Percentiles rank a stretch among this genome's conserved stretches.
These are phyloP conservation scores for Exophiala sp. DNA, from an alignment of 2,329 filamentous ascomycete genomes.

Conservation along the genomic window DNA sequence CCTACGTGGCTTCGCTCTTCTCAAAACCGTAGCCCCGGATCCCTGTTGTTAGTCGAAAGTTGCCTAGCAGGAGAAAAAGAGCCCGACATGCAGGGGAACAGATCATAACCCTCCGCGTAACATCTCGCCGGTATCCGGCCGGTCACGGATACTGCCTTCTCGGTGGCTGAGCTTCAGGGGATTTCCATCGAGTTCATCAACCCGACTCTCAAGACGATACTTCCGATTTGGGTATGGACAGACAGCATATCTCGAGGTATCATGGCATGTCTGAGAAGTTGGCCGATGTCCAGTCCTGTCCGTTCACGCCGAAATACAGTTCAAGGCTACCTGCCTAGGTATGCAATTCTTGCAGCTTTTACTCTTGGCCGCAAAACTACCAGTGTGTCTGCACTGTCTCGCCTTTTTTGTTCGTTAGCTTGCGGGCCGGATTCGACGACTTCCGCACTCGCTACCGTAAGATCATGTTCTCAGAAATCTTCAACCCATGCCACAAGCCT, in stretches of 20 bases:
- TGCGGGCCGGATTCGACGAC: neutral
- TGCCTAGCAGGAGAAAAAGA: neutral
- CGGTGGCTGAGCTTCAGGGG: neutral
- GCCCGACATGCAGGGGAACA: conserved; percentile 8
- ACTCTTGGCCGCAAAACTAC: too few relatives aligned
- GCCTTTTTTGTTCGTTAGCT: neutral
- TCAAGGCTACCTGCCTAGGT: too few relatives aligned
- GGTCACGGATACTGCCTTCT: neutral
- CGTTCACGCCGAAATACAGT: too few relatives aligned
- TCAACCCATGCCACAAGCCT: neutral
- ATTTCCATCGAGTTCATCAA: neutral
- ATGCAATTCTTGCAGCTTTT: too few relatives aligned
- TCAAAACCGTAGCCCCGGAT: neutral
- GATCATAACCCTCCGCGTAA: neutral
- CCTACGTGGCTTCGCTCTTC: conserved; percentile 1
- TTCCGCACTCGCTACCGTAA: neutral
- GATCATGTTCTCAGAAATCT: neutral
- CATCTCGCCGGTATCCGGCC: neutral
- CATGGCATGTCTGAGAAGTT: too few relatives aligned
- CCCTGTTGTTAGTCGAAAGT: neutral
- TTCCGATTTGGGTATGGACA: too few relatives aligned
- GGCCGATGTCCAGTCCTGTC: too few relatives aligned
- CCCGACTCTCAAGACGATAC: neutral
- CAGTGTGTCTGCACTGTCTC: neutral
- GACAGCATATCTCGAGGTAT: too few relatives aligned